These are phyloP conservation scores for Sordariomycetes sp. DNA, from an alignment of 2,329 filamentous ascomycete species.

Conservation along the genomic window DNA sequence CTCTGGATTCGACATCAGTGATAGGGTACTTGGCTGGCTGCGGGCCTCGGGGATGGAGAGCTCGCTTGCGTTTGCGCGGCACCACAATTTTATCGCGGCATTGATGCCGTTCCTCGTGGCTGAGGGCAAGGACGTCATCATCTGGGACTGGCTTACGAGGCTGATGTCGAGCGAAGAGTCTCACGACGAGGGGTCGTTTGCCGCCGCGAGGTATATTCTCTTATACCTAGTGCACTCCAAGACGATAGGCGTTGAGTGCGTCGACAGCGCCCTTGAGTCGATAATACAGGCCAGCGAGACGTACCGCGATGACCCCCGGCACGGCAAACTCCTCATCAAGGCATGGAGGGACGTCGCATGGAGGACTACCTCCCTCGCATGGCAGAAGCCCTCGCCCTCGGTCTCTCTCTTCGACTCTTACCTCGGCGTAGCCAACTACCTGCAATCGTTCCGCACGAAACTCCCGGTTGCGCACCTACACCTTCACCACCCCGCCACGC, in stretches of 20 bases:
- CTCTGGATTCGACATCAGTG: neutral
- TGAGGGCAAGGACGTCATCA: constrained; percentile 34
- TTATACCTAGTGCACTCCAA: constrained; percentile 27
- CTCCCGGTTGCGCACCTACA: constrained; percentile 39
- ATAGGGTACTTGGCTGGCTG: constrained; percentile 36
- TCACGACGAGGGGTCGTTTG: constrained; percentile 9
- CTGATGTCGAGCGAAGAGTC: constrained; percentile 17
- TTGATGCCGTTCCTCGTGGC: constrained; percentile 37
- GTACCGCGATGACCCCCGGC: constrained; percentile 19
- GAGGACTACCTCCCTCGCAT: constrained; percentile 36
- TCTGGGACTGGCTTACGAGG: constrained; percentile 38
- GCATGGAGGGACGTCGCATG: constrained; percentile 36
- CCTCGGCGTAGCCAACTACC: constrained; percentile 28
- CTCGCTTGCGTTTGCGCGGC: constrained; percentile 28
- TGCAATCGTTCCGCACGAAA: constrained; percentile 15
- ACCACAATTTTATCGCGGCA: constrained; percentile 20
- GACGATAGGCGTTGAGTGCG: constrained; percentile 13
- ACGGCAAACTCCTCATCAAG: constrained; percentile 19
- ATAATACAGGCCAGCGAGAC: constrained; percentile 31
- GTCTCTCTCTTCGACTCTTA: constrained; percentile 38
- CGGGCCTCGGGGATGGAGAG: constrained; percentile 33
- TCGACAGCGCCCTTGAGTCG: constrained; percentile 34
- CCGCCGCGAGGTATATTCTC: constrained; percentile 17
- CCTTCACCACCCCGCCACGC: constrained; percentile 38
- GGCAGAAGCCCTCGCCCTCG: constrained; percentile 28